Evolutionary conservation across 108 stramenopile genomes (phyloP).

Genomic region (Fragilariopsis cylindrus): DNA sequence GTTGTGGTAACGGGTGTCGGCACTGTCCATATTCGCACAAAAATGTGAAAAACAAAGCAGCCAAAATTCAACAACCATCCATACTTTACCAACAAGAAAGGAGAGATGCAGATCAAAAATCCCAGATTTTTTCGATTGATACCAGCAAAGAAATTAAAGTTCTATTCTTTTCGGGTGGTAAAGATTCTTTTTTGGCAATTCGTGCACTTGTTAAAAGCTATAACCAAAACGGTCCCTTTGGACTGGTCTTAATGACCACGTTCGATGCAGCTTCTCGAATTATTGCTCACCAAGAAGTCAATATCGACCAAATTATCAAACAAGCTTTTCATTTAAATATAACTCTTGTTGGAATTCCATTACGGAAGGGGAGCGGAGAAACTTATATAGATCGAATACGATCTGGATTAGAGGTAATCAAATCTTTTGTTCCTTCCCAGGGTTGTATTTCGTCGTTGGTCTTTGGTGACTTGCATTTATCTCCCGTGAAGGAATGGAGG

Average conservation of each 20-base stretch:
- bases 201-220: slow-evolving; percentile 60
- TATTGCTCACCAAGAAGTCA: slow-evolving; percentile 87
- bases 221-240: slow-evolving; percentile 34
- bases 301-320: slow-evolving; percentile 62
- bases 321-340: slow-evolving; percentile 77
- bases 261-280: slow-evolving; percentile 79
- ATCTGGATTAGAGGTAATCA: slow-evolving; percentile 57
- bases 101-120: neutral
- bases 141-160: slow-evolving; percentile 47
- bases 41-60: slow-evolving; percentile 70
- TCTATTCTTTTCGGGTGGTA: slow-evolving; percentile 90
- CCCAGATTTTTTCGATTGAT: slow-evolving; percentile 25
- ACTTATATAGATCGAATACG: slow-evolving; percentile 65
- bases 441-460: slow-evolving; percentile 47
- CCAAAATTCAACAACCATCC: slow-evolving; percentile 69
- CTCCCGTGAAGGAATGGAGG: slow-evolving; percentile 86
- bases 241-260: slow-evolving; percentile 82
- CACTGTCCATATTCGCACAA: slow-evolving; percentile 91
- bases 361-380: slow-evolving; percentile 64
- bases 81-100: slow-evolving; percentile 52
- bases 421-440: slow-evolving; percentile 6
- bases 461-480: slow-evolving; percentile 94
- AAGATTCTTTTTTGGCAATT: slow-evolving; percentile 89
- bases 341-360: slow-evolving; percentile 80
- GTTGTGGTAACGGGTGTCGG: slow-evolving; percentile 92